Base-by-base conservation (phyloP, 2,329 filamentous ascomycete species). In the Leptographium radiaticola region DNA sequence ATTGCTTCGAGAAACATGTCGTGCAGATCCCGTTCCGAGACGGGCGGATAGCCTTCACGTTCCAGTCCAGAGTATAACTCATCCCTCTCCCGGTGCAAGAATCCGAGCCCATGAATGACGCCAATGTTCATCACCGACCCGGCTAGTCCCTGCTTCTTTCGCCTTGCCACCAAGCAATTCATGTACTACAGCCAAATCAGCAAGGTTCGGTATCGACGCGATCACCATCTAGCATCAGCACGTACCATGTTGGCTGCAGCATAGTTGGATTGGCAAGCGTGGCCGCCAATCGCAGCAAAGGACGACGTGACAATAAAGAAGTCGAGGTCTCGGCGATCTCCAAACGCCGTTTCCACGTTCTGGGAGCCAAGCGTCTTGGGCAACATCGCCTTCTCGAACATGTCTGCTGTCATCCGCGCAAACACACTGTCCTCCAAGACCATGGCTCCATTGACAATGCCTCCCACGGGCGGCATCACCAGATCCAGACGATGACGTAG, bases 1-100 rank as follows among this genome's bases (percentile, higher is more conserved):
- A 79, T 70, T 6, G 74, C 74, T 59, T 79, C 74, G 10, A 75
- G 66, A 56, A 79, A 74, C 64, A 75, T 70, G 57, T 75, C 70
- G 57, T 77, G 73, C 16, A 78, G 60, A 52, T 77, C 74, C 4
- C 68, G 65, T 61, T 79, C 75, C 2, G 75, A 75, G 13, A 77
- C 67, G 39, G 71, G 70, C 53, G 69, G 70, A 54, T 73, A 74
- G 7, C 71, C 70, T 13, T 74, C 70, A 5, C 68, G 62, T 63
- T 71, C 69, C 0, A 74, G 65, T 2, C 68, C 67, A 1, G 59
- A 58, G 55, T 74, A 74, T 3, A 72, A 58, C 12, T 67, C 58
- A 1, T 63, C 62, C 58, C 67, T 67, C 58, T 73, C 69, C 16
- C 71, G 68, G 39, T 70, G 67, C 15, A 73, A 59, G 54, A 73